Conservation (phyloP, 805 yeast species). For the Pichia paraexigua region DNA sequence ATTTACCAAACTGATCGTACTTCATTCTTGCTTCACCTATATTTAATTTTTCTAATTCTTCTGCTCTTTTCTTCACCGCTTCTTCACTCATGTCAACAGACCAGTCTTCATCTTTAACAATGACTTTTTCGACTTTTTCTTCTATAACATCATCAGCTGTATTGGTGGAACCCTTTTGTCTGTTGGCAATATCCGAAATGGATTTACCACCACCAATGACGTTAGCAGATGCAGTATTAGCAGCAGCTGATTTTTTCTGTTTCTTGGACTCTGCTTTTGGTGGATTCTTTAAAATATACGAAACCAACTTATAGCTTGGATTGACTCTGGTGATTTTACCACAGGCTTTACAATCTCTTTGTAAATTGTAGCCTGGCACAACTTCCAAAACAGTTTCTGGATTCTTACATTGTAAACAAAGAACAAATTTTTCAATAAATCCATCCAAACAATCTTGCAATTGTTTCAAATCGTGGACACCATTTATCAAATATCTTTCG, state of each 20-base stretch:
- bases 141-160: not conserved
- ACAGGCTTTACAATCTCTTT: constrained; percentile 96
- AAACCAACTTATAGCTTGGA: constrained; percentile 76
- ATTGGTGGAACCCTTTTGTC: constrained; percentile 18
- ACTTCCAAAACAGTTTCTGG: constrained; percentile 93
- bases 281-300: constrained; percentile 86
- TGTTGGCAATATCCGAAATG: constrained; percentile 68
- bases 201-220: constrained; percentile 83
- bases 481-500: constrained; percentile 89
- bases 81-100: constrained; percentile 95
- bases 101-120: constrained; percentile 89
- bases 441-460: constrained; percentile 93
- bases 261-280: constrained; percentile 46
- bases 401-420: constrained; percentile 91
- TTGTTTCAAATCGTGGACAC: constrained; percentile 84
- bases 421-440: constrained; percentile 84
- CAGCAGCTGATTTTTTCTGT: constrained; percentile 47
- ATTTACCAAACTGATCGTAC: constrained; percentile 79
- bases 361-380: constrained; percentile 64
- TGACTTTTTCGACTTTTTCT: constrained; percentile 35
- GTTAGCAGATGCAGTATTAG: constrained; percentile 69
- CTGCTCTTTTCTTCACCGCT: constrained; percentile 88
- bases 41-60: constrained; percentile 66
- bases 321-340: constrained; percentile 84
- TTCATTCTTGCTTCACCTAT: constrained; percentile 35